Evolutionary conservation across 306 rosid species (phyloP), one percentile per base, ranked within the genome.

Genomic region (Fragaria iinumae): DNA sequence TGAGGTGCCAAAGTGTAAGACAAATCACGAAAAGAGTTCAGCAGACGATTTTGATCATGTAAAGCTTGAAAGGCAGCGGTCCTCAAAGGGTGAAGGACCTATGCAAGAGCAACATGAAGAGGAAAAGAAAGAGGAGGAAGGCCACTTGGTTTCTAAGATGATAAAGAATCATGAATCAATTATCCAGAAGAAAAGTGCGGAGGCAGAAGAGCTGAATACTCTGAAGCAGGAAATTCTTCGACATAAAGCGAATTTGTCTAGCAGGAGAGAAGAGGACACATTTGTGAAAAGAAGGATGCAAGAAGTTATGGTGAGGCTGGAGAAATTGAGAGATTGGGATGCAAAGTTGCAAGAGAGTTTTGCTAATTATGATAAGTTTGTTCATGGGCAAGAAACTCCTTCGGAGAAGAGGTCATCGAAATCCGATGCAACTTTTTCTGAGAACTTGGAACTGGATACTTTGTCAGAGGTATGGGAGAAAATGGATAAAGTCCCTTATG

Each of bases 81-180:
- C 75, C 57, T 83, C 20, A 16, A 79, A 68, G 44, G 25, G 16
- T 20, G 85, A 80, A 50, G 86, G 84, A 74, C 34, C 48, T 20
- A 65, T 47, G 48, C 77, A 75, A 64, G 77, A 78, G 66, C 5
- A 32, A 7, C 18, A 34, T 38, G 79, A 74, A 64, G 87, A 78
- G 49, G 88, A 77, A 49, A 65, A 44, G 8, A 75, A 64, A 72
- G 88, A 80, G 71, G 87, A 81, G 49, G 83, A 67, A 72, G 80
- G 72, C 49, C 82, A 82, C 71, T 68, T 23, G 71, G 97, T 89
- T 34, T 86, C 95, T 4, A 91, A 93, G 90, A 77, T 91, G 89
- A 86, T 83, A 43, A 87, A 88, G 84, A 89, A 36, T 81, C 97
- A 93, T 0, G 91, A 91, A 74, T 83, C 90, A 8, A 80, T 88